Conservation (phyloP, 2,329 filamentous ascomycete genomes). For the Phoma sp. region DNA sequence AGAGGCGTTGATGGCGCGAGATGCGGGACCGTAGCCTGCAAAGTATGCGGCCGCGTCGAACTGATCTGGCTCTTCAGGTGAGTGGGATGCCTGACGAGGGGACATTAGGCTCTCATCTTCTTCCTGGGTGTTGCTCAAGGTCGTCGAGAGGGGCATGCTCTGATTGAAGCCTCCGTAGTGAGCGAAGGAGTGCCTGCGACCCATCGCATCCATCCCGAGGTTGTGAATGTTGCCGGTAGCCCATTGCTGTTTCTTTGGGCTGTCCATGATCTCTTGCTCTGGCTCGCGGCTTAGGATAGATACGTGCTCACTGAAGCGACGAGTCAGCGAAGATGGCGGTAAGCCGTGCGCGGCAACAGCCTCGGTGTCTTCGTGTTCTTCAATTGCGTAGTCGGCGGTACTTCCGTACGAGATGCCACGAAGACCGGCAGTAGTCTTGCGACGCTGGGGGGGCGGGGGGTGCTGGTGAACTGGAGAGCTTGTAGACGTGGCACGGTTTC, state of each 20-base stretch:
- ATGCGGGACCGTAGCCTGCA: slow-evolving; percentile 45
- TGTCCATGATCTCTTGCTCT: slow-evolving; percentile 33
- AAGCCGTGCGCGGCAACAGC: slow-evolving; percentile 55
- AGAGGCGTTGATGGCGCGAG: slow-evolving; percentile 46
- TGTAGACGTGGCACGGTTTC: slow-evolving; percentile 39
- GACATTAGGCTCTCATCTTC: slow-evolving; percentile 39
- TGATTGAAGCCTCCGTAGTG: slow-evolving; percentile 42
- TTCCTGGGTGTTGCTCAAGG: slow-evolving; percentile 42
- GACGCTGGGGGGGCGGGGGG: slow-evolving; percentile 26
- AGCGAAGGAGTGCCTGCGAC: slow-evolving; percentile 80
- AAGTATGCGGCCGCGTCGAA: slow-evolving; percentile 54
- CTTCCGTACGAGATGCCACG: slow-evolving; percentile 67
- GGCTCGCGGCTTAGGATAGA: slow-evolving; percentile 30
- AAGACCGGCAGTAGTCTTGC: slow-evolving; percentile 55
- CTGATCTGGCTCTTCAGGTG: slow-evolving; percentile 66
- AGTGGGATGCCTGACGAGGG: slow-evolving; percentile 35
- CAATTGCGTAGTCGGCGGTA: slow-evolving; percentile 72
- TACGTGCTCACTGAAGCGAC: slow-evolving; percentile 49
- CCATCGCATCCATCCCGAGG: slow-evolving; percentile 58
- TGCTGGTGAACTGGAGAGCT: slow-evolving; percentile 38
- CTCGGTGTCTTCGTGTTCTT: slow-evolving; percentile 73
- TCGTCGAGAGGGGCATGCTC: slow-evolving; percentile 31
- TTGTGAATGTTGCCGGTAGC: slow-evolving; percentile 34
- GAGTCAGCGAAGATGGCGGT: slow-evolving; percentile 33
- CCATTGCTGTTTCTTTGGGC: slow-evolving; percentile 39